Conservation (phyloP, 345 rosid species). For the Dovyalis caffra region DNA sequence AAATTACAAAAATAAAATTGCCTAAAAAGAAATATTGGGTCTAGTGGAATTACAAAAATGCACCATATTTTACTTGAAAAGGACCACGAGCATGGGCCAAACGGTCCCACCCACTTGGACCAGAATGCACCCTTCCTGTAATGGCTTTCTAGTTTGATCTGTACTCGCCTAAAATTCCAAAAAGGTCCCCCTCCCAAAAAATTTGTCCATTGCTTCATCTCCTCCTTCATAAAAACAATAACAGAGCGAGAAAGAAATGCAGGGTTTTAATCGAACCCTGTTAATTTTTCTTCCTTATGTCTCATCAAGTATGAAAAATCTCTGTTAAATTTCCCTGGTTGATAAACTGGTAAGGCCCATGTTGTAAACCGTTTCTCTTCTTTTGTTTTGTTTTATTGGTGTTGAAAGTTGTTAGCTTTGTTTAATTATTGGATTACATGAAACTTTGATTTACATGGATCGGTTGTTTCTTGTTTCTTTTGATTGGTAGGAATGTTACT, state of each 20-base stretch:
- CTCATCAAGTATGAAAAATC: neutral
- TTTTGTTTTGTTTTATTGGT: neutral
- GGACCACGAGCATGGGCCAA: too few species aligned
- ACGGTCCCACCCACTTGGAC: too few species aligned
- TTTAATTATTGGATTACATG: neutral
- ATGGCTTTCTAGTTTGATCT: too few species aligned
- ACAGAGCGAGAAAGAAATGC: neutral
- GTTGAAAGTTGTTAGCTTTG: neutral
- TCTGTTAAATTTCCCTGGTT: neutral
- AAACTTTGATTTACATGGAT: conserved; percentile 2
- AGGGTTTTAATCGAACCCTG: neutral
- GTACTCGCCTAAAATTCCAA: neutral
- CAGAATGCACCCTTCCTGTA: too few species aligned
- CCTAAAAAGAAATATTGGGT: too few species aligned
- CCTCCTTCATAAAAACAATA: neutral
- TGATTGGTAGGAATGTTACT: neutral
- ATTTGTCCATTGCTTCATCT: neutral
- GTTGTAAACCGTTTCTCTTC: too few species aligned
- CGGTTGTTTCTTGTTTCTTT: neutral
- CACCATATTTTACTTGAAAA: too few species aligned
- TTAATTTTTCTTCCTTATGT: too few species aligned
- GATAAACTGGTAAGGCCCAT: neutral
- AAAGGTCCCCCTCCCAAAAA: too few species aligned
- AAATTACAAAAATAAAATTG: too few species aligned
- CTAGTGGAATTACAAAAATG: too few species aligned